A percentile compares a stretch with the other conserved stretches of the same genome.
phyloP scores from a whole-genome alignment of 352 stramenopile species.

The Phytophthora brassicae region DNA sequence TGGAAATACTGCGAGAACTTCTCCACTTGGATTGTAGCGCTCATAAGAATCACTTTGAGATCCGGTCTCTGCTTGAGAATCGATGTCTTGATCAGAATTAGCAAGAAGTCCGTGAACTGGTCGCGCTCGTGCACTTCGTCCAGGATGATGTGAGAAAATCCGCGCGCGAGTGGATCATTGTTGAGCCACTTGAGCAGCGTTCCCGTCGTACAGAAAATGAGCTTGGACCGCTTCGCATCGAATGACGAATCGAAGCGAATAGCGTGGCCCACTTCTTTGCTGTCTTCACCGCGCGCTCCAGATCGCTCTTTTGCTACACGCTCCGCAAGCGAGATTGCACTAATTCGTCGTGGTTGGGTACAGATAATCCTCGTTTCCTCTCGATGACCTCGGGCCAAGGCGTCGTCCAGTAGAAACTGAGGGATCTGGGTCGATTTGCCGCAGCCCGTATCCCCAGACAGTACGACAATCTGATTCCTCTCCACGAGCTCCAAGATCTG shows the following conservation, averaged over 20 bases:
- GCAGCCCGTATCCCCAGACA: constrained; percentile 94
- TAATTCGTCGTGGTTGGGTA: constrained; percentile 93
- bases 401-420: constrained; percentile 91
- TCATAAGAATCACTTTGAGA: constrained; percentile 95
- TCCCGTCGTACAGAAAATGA: constrained; percentile 99
- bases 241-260: constrained; percentile 91
- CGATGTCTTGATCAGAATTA: constrained; percentile 92
- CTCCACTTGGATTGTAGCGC: constrained; percentile 93
- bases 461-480: constrained; percentile 89
- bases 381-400: constrained; percentile 65
- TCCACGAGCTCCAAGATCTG: constrained; percentile 67
- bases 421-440: constrained; percentile 94
- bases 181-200: constrained; percentile 87
- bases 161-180: constrained; percentile 65
- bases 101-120: constrained; percentile 95
- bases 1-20: constrained; percentile 94
- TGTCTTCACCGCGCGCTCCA: constrained; percentile 22
- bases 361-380: constrained; percentile 82
- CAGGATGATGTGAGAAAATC: constrained; percentile 94
- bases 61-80: constrained; percentile 82
- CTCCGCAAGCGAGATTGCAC: constrained; percentile 89
- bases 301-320: constrained; percentile 84
- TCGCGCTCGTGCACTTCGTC: constrained; percentile 97
- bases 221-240: constrained; percentile 77
- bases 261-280: constrained; percentile 88